Base-by-base conservation (phyloP, 2,329 filamentous ascomycete species). In the Aspergillus transmontanensis region DNA sequence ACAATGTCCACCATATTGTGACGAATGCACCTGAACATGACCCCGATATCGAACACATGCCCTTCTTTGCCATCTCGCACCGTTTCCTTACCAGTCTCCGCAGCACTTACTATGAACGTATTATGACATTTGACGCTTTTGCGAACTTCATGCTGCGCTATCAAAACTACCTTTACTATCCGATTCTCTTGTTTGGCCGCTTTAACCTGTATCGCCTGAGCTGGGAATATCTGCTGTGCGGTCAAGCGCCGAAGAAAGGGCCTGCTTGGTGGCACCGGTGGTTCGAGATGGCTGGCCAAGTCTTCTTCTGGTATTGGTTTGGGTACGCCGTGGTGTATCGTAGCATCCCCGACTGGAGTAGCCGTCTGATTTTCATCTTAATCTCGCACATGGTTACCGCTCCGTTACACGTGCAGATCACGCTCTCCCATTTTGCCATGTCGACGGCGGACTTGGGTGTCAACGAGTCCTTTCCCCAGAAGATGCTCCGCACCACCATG, bases 1-100 rank as follows among this genome's bases (percentile, higher is more conserved):
- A 98, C 79, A 98, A 98, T 73, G 93, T 97, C 10, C 94, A 98
- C 75, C 94, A 98, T 74, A 93, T 98, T 69, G 90, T 98, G 58
- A 98, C 95, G 21, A 98, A 98, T 77, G 90, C 90, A 50, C 92
- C 94, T 16, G 95, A 97, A 77, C 94, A 98, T 75, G 94, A 98
- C 75, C 94, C 95, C 0, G 94, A 98, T 75, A 98, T 97, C 70
- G 88, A 94, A 75, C 90, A 97, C 76, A 87, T 96, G 78, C 94
- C 94, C 3, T 90, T 97, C 75, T 93, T 97, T 75, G 92, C 93
- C 64, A 87, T 95, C 34, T 93, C 91, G 2, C 93, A 96, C 71
- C 88, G 92, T 28, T 90, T 95, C 72, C 86, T 96, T 59, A 83
- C 84, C 45, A 90, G 83, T 62, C 81, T 97, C 55, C 85, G 86